Conservation (phyloP, 768 basidiomycete species). For the Dendrothele bispora region DNA sequence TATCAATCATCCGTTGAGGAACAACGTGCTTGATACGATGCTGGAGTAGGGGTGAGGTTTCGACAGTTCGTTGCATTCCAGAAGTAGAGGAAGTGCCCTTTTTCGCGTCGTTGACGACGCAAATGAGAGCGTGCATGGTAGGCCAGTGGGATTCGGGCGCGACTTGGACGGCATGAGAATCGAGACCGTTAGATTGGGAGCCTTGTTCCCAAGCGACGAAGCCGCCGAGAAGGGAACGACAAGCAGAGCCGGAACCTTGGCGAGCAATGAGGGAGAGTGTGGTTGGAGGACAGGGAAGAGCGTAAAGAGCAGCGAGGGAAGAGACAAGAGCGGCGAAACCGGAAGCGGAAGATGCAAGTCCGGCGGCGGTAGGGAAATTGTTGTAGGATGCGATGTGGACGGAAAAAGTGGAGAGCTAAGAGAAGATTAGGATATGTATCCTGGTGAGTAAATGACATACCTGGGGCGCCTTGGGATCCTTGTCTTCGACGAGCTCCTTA, state of each 20-base stretch:
- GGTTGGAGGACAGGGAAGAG: constrained; percentile 75
- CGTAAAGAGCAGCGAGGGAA: constrained; percentile 85
- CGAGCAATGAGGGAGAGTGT: constrained; percentile 91
- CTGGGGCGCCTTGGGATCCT: constrained; percentile 62
- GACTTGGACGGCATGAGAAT: constrained; percentile 87
- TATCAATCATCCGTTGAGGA: constrained; percentile 80
- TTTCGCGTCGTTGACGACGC: constrained; percentile 93
- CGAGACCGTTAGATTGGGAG: constrained; percentile 61
- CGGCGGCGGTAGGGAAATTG: constrained; percentile 99
- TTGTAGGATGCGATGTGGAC: constrained; percentile 94
- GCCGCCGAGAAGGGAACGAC: constrained; percentile 95
- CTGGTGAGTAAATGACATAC: constrained; percentile 36
- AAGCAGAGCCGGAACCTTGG: constrained; percentile 97
- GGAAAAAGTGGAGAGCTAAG: constrained; percentile 64
- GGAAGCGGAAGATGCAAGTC: constrained; percentile 94
- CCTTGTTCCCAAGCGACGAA: constrained; percentile 96
- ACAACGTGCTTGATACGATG: constrained; percentile 88
- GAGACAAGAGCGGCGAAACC: constrained; percentile 95
- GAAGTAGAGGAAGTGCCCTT: constrained; percentile 94
- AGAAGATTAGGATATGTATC: constrained; percentile 1
- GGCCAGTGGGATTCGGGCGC: constrained; percentile 90
- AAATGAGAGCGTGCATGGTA: constrained; percentile 94
- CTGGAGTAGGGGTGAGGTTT: constrained; percentile 84
- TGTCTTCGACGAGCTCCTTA: constrained; percentile 67
- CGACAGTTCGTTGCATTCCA: constrained; percentile 98